phyloP scores from a whole-genome alignment of 495 filamentous ascomycete genomes.

The Friedmanniomyces endolithicus region DNA sequence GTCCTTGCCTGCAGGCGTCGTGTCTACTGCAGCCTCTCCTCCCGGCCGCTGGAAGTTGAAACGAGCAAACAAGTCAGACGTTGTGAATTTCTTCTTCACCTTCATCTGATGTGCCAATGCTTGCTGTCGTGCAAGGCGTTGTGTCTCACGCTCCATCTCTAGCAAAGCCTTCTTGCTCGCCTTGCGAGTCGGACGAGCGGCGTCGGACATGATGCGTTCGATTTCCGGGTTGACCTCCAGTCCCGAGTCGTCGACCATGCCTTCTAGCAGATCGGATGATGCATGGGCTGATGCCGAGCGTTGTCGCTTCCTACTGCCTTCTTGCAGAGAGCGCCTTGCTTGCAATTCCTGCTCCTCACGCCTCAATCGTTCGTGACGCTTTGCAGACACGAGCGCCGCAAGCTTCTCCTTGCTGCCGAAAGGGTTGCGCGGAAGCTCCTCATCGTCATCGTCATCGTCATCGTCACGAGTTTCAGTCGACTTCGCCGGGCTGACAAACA shows the following conservation, averaged over 20 bases:
- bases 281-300: background rate
- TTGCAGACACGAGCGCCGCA: constrained; percentile 19
- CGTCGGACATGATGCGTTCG: constrained; percentile 19
- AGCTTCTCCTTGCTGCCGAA: constrained; percentile 15
- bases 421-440: constrained; percentile 9
- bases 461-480: no score
- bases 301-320: constrained; percentile 6
- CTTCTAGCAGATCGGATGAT: constrained; percentile 29
- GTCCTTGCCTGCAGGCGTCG: constrained; percentile 7
- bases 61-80: constrained; percentile 66
- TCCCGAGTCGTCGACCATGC: constrained; percentile 42
- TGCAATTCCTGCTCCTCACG: constrained; percentile 13
- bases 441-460: constrained; percentile 3
- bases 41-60: constrained; percentile 55
- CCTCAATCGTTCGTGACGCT: constrained; percentile 17
- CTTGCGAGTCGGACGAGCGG: constrained; percentile 57
- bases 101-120: constrained; percentile 82
- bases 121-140: constrained; percentile 77
- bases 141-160: constrained; percentile 87
- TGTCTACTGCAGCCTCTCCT: background rate
- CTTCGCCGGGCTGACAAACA: constrained; percentile 19
- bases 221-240: constrained; percentile 47
- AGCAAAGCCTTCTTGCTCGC: constrained; percentile 94
- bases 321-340: background rate
- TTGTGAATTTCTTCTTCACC: constrained; percentile 85